Evolutionary conservation across 2,329 filamentous ascomycete genomes (phyloP).

Genomic region (Colletotrichum viniferum): DNA sequence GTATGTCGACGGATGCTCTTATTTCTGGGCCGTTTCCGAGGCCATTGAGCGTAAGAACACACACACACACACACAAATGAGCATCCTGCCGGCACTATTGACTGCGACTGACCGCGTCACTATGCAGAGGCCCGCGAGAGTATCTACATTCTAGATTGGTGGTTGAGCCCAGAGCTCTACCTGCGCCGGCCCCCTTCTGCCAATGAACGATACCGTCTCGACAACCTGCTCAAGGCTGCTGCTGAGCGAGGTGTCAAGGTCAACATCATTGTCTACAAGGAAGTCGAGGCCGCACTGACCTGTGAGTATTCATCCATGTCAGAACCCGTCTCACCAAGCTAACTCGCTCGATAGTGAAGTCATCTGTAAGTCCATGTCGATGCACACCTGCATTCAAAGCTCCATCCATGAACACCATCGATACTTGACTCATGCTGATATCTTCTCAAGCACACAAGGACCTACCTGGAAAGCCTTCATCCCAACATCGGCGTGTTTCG

Average conservation of each 20-base stretch:
- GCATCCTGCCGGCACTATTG: neutral
- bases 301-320: constrained; percentile 60
- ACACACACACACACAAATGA: no score
- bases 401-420: constrained; percentile 34
- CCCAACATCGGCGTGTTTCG: constrained; percentile 88
- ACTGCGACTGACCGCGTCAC: constrained; percentile 11
- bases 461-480: constrained; percentile 76
- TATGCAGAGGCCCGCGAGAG: constrained; percentile 68
- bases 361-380: constrained; percentile 38
- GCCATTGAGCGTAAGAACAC: constrained; percentile 67
- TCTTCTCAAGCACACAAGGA: constrained; percentile 71
- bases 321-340: neutral
- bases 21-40: constrained; percentile 84
- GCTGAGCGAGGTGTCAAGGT: constrained; percentile 84
- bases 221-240: constrained; percentile 80
- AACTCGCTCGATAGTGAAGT: constrained; percentile 37
- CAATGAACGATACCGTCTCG: constrained; percentile 84
- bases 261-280: constrained; percentile 91
- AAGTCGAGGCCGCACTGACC: constrained; percentile 81
- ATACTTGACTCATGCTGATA: constrained; percentile 3
- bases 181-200: constrained; percentile 80
- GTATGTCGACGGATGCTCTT: constrained; percentile 84
- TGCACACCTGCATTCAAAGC: constrained; percentile 50
- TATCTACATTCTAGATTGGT: constrained; percentile 90
- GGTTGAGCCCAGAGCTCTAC: constrained; percentile 88